phyloP scores from a whole-genome alignment of 2,329 filamentous ascomycete species.

The Fusarium pseudograminearum region DNA sequence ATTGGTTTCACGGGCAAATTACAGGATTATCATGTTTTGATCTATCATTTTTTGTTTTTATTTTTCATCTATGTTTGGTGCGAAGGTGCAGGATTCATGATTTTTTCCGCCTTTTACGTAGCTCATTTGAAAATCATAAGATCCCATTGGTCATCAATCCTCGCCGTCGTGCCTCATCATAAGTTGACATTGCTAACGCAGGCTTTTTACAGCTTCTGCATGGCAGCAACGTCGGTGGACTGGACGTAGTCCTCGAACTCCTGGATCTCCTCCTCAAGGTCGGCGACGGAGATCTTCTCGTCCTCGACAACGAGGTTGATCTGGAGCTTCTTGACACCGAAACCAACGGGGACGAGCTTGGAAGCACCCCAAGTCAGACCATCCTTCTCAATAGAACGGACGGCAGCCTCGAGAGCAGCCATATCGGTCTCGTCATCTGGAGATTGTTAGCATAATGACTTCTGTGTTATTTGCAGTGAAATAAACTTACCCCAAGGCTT shows the following conservation, averaged over 20 bases:
- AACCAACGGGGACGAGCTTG: constrained; percentile 90
- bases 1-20: background rate
- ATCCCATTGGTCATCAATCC: constrained; percentile 47
- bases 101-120: constrained; percentile 43
- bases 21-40: background rate
- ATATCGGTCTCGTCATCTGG: constrained; percentile 94
- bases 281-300: constrained; percentile 89
- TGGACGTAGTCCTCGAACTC: constrained; percentile 95
- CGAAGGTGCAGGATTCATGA: constrained; percentile 42
- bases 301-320: constrained; percentile 98
- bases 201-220: constrained; percentile 85
- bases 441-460: constrained; percentile 41
- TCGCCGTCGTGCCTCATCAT: constrained; percentile 51
- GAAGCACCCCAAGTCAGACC: constrained; percentile 96
- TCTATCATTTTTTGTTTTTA: constrained; percentile 27
- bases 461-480: too few species aligned
- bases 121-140: constrained; percentile 44
- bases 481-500: constrained; percentile 94
- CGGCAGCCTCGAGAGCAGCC: constrained; percentile 80
- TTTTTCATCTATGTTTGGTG: constrained; percentile 45
- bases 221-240: constrained; percentile 89
- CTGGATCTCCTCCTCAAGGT: constrained; percentile 85
- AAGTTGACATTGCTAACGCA: constrained; percentile 39
- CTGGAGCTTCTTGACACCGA: constrained; percentile 99
- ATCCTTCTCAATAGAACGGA: constrained; percentile 88